Conservation (phyloP, 176 grass and related monocot genomes). For the Carex myosuroides region DNA sequence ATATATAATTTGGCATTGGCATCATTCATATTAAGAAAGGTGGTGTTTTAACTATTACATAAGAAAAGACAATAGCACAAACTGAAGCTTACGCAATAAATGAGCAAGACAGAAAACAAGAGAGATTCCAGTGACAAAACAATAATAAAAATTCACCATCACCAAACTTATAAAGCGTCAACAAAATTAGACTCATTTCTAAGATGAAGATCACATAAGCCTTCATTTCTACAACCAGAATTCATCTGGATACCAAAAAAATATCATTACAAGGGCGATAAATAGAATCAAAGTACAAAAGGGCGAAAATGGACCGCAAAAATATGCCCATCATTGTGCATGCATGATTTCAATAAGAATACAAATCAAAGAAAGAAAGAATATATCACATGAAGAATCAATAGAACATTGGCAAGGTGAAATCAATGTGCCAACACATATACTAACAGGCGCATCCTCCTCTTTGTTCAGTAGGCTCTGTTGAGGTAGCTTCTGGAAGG, state of each 20-base stretch:
- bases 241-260: slow-evolving; percentile 4
- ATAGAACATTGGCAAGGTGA: slow-evolving; percentile 5
- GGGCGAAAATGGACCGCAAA: neutral
- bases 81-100: neutral
- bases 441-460: slow-evolving; percentile 76
- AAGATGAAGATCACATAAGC: neutral
- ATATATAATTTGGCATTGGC: neutral
- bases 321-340: slow-evolving; percentile 26
- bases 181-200: slow-evolving; percentile 4
- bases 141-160: neutral
- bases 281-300: neutral
- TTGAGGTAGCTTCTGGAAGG: slow-evolving; percentile 39
- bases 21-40: neutral
- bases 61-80: neutral
- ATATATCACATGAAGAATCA: slow-evolving; percentile 21
- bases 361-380: slow-evolving; percentile 15
- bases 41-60: neutral
- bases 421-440: slow-evolving; percentile 9
- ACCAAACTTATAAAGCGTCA: neutral
- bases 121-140: neutral
- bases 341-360: slow-evolving; percentile 18
- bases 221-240: slow-evolving; percentile 19
- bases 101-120: neutral
- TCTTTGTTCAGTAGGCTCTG: slow-evolving; percentile 34
- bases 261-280: slow-evolving; percentile 4